Evolutionary conservation across 208 protist genomes (phyloP).

Genomic region (Wallacemonas collosoma): DNA sequence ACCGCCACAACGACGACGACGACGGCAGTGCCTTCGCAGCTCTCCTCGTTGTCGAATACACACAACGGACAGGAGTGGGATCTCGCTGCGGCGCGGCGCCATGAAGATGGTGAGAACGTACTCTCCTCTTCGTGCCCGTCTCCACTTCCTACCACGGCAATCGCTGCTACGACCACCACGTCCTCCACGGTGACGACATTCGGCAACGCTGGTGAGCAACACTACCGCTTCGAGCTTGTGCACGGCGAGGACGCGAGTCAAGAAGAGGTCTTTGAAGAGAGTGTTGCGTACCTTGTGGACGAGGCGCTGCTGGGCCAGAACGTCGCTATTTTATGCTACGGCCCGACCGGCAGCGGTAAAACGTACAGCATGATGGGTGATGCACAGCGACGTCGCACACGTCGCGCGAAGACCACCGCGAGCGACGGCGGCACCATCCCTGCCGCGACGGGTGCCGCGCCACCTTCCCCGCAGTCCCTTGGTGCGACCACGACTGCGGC

Average conservation of each 20-base stretch:
- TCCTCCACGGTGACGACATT: conserved; percentile 23
- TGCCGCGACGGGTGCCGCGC: not conserved
- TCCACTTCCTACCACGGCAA: not conserved
- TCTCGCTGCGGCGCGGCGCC: not conserved
- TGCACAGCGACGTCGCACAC: conserved; percentile 11
- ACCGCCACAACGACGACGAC: not conserved
- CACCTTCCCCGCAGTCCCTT: not conserved
- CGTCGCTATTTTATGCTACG: conserved; percentile 85
- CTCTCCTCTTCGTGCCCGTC: not conserved
- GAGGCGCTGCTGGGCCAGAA: conserved; percentile 84
- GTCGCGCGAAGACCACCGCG: not conserved
- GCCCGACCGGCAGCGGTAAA: conserved; percentile 88
- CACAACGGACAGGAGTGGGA: not conserved
- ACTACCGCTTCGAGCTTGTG: conserved; percentile 86
- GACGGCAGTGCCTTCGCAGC: not conserved
- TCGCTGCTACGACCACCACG: conserved; percentile 17
- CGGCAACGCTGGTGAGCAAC: conserved; percentile 48
- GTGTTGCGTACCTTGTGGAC: conserved; percentile 77
- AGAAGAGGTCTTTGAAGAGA: conserved; percentile 91
- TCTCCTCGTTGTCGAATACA: not conserved
- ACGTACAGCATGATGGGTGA: conserved; percentile 91
- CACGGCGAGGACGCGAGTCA: conserved; percentile 82
- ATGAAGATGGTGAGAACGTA: not conserved
- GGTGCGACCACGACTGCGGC: not conserved
- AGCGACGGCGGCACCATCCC: not conserved